These are phyloP conservation scores for Hura crepitans DNA, from an alignment of 441 rosid genomes.

Conservation along the genomic window DNA sequence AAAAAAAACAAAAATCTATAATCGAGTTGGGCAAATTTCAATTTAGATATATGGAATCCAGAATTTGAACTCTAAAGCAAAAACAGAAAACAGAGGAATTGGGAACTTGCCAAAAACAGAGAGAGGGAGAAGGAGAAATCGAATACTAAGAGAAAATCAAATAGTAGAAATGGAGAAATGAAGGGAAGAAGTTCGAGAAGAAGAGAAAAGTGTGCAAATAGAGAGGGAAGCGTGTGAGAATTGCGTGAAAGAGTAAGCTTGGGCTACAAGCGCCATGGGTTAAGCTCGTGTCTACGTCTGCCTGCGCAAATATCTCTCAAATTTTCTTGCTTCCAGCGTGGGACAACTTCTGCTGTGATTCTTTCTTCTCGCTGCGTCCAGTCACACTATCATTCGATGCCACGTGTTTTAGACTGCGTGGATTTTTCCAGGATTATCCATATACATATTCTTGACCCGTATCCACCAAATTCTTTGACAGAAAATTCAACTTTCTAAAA, in stretches of 20 bases:
- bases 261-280: constrained; percentile 34
- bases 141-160: neutral
- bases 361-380: neutral
- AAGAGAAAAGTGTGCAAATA: constrained; percentile 4
- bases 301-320: constrained; percentile 35
- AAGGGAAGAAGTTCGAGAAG: neutral
- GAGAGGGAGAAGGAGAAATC: neutral
- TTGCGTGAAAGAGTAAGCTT: constrained; percentile 46
- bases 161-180: neutral
- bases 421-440: constrained; percentile 7
- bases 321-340: neutral
- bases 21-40: neutral
- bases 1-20: neutral
- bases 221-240: constrained; percentile 32
- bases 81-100: neutral
- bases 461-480: no score
- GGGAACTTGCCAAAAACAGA: constrained; percentile 14
- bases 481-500: no score
- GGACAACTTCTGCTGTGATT: neutral
- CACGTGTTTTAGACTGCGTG: neutral
- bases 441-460: neutral
- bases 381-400: neutral
- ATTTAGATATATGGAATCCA: neutral
- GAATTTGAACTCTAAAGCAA: neutral
- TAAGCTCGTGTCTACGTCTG: constrained; percentile 43